Base-by-base conservation (phyloP, 2,329 filamentous ascomycete genomes). In the Fusarium longipes region DNA sequence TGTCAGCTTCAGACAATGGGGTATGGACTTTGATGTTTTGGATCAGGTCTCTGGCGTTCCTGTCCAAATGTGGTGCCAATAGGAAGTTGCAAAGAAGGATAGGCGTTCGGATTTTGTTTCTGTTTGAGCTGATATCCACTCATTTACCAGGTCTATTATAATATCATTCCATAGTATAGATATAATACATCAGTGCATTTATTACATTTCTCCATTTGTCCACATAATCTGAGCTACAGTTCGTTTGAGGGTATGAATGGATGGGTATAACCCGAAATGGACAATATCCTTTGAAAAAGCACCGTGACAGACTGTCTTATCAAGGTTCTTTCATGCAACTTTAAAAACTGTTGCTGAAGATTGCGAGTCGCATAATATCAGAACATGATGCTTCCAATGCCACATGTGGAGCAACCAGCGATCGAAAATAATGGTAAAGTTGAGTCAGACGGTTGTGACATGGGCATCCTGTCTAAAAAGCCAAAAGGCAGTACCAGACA, bases 11-110 rank as follows among this genome's bases (percentile, higher is more conserved):
- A 48, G 43, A 22, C 68, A 73, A 12, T 39, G 30, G 24, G 59
- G 49, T 2, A 63, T 73, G 58, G 56, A 68, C 33, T 70, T 73
- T 40, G 57, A 36, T 18, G 18, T 70, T 2, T 18, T 70, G 33
- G 51, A 55, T 0, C 38, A 33, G 11, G 33, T 70, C 2, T 29
- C 43, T 4, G 61, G 44, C 22, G 52, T 68, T 10, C 36, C 53
- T 17, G 63, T 70, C 1, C 50, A 70, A 44, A 67, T 61, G 54
- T 70, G 67, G 59, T 70, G 59, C 24, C 40, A 69, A 29, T 68
- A 55, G 17, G 1, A n/a, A 1, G 4, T 2, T 14, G 24, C 6
- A 53, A 3, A 3, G 17, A 14, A 35, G n/a, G 27, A 36, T 32
- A 22, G 57, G 59, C 27, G 59, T 44, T 48, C 1, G 3, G 36